Evolutionary conservation across 768 basidiomycete genomes (phyloP), one percentile per base, ranked within the genome.

Genomic region (Phlebiopsis gigantea): DNA sequence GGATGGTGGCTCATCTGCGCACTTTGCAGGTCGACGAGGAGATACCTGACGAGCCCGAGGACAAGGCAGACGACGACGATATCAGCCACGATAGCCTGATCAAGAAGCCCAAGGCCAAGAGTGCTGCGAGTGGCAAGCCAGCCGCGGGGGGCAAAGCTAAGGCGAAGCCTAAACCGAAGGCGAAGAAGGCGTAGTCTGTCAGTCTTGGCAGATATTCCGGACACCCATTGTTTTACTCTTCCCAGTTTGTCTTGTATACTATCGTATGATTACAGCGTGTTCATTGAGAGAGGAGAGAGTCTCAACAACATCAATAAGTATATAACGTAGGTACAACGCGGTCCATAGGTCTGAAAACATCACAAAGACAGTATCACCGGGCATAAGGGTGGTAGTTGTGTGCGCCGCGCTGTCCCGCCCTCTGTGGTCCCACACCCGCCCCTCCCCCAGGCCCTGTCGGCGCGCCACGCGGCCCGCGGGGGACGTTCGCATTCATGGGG

Each of bases 371-470:
- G 3, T 12, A 39, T 65, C 63, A 89, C 62, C 89, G 85, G 29
- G 88, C 85, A 63, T 93, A 93, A 0, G 90, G 90, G 64, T 92
- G 90, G 72, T 87, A 93, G 61, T 83, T 81, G 70, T 91, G 88
- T 65, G 88, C 85, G 30, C 90, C 88, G 31, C 89, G 74, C 64
- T 86, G 84, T 1, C 72, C 77, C 10, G 82, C 79, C 55, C 90
- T 77, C 69, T 89, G 87, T 2, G 88, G 89, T 0, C 89, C 89
- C 52, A 85, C 79, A 63, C 81, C 78, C 1, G 71, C 73, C 0
- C 73, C 77, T 14, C 73, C 71, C 14, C 73, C 71, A n/a, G 77
- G 75, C 5, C 82, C 83, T 15, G 77, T 77, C 55, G 76, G 75
- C 4, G 75, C 84, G 52, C 80, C 85, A 66, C 81, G 72, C 48